Conservation (phyloP, 1,284 basidiomycete genomes). For the Puccinia hordei region DNA sequence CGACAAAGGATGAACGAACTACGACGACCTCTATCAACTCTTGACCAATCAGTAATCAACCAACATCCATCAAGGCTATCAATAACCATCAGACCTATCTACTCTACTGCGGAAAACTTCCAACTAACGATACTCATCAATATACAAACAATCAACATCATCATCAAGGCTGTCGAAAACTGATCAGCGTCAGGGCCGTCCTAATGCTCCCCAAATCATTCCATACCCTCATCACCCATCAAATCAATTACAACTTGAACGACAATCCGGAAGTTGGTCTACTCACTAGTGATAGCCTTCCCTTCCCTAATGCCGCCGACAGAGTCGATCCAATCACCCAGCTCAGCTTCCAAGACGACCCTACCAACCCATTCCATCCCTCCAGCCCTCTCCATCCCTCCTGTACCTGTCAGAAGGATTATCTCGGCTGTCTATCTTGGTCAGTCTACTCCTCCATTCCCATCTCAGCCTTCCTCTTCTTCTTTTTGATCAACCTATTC, state of each 20-base stretch:
- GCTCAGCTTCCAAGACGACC: slow-evolving; percentile 22
- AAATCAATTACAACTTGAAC: neutral
- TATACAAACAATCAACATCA: too few species aligned
- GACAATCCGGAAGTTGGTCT: neutral
- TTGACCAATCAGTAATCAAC: too few species aligned
- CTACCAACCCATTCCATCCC: slow-evolving; percentile 11
- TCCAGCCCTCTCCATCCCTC: neutral
- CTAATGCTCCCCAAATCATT: neutral
- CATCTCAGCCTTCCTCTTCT: neutral
- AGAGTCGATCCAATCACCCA: slow-evolving; percentile 23
- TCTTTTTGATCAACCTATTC: neutral
- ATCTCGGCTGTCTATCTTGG: slow-evolving; percentile 48
- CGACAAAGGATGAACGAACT: slow-evolving; percentile 6
- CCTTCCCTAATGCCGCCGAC: slow-evolving; percentile 23
- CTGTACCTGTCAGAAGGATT: slow-evolving; percentile 32
- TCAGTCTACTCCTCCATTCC: neutral
- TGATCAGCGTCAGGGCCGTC: slow-evolving; percentile 27
- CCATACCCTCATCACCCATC: too few species aligned
- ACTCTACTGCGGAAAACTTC: slow-evolving; percentile 32
- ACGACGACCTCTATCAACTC: neutral
- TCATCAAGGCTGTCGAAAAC: slow-evolving; percentile 10
- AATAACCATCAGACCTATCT: neutral
- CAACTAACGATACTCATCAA: too few species aligned
- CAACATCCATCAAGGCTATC: slow-evolving; percentile 8
- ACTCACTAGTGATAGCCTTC: slow-evolving; percentile 12